Percentiles rank a stretch among this genome's conserved stretches.
phyloP scores from a whole-genome alignment of 768 basidiomycete species.

The Tylopilus balloui region DNA sequence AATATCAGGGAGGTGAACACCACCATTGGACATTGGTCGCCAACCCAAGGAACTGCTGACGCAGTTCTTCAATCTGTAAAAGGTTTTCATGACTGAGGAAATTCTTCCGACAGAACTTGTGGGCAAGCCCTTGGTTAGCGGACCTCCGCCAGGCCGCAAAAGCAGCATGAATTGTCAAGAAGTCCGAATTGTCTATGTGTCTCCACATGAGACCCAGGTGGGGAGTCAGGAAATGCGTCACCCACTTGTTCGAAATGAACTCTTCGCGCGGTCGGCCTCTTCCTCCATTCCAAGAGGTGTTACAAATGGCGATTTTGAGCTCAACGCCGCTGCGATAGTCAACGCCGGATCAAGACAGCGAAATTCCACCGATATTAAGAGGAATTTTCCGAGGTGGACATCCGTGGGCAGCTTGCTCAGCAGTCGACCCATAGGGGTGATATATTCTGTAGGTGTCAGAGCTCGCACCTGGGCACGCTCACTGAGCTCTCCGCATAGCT shows the following conservation, averaged over 20 bases:
- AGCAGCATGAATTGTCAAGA: slow-evolving; percentile 87
- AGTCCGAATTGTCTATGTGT: slow-evolving; percentile 82
- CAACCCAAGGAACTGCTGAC: slow-evolving; percentile 82
- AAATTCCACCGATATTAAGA: slow-evolving; percentile 79
- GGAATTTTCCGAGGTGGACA: slow-evolving; percentile 92
- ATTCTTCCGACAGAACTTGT: slow-evolving; percentile 75
- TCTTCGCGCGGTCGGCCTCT: slow-evolving; percentile 82
- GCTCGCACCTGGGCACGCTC: slow-evolving; percentile 63
- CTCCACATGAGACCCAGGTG: neutral
- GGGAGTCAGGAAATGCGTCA: slow-evolving; percentile 4
- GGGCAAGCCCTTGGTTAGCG: slow-evolving; percentile 53
- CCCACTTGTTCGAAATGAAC: slow-evolving; percentile 70
- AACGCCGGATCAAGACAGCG: slow-evolving; percentile 94
- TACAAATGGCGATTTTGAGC: slow-evolving; percentile 90
- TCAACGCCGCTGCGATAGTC: slow-evolving; percentile 89
- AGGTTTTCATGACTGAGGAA: slow-evolving; percentile 90
- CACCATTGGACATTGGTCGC: slow-evolving; percentile 7
- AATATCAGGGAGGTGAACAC: slow-evolving; percentile 1
- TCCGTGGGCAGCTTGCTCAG: slow-evolving; percentile 92
- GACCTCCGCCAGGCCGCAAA: slow-evolving; percentile 83
- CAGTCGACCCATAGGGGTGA: slow-evolving; percentile 89
- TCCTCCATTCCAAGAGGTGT: slow-evolving; percentile 83
- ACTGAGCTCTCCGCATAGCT: neutral
- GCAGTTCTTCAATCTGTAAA: slow-evolving; percentile 93
- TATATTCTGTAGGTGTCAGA: slow-evolving; percentile 79